Base-by-base conservation (phyloP, 202 grass and related monocot species). In the Saccharum hybrid region DNA sequence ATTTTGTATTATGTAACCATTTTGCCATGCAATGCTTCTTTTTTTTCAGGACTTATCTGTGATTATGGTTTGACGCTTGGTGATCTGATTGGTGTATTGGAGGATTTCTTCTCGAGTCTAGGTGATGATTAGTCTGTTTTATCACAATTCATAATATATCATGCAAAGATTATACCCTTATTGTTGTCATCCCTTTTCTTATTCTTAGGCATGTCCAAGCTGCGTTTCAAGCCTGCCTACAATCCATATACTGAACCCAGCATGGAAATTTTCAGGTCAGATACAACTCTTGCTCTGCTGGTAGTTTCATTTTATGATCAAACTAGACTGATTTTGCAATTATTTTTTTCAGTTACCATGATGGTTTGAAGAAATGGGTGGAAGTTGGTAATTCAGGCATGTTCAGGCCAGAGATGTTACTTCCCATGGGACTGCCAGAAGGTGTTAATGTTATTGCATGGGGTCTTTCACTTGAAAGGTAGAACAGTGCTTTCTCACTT, bases 401-500 rank as follows among this genome's bases (percentile, higher is more conserved):
- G 93, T 98, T 98, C 66, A 95, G 93, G 59, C 96, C 93, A 48
- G 96, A 98, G 84, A 96, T 98, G 93, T 84, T 98, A 66, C 92
- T 98, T 81, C 93, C 96, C 8, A 98, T 98, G 93, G 96, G 96
- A 74, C 75, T 98, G 52, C 96, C 93, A 59, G 81, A 94, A 80
- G 93, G 89, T 86, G 96, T 98, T 65, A 98, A 94, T 82, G 96
- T 98, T 80, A 96, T 98, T 76, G 96, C 96, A 74, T 98, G 93
- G 96, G 96, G 93, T 77, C 96, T 98, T 81, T 98, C 93, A 68
- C 91, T 98, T 64, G 93, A 98, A 84, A 96, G 96, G 93, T 98
- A 92, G 75, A 56, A 65, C 30, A 62, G n/a, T 18, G 15, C 52
- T 63, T 80, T 13, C 34, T 59, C 28, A 13, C 61, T 75, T 12